A percentile compares a stretch with the other conserved stretches of the same genome.
Conservation (phyloP, 768 basidiomycete genomes). For the Baorangia bicolor region DNA sequence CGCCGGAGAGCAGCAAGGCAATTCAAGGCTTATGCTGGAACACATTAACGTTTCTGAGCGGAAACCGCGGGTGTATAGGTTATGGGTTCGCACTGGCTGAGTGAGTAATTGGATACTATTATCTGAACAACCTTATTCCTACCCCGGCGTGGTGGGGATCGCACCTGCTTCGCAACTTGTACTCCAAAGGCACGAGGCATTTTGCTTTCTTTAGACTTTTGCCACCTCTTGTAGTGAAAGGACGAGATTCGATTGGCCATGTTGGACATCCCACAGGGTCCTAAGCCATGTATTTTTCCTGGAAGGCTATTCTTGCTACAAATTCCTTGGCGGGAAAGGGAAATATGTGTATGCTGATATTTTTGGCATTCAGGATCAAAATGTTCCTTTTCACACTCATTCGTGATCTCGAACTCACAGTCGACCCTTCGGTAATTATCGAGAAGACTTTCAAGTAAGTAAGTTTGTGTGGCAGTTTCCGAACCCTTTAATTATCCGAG, state of each 20-base stretch:
- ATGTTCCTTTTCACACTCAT: slow-evolving; percentile 58
- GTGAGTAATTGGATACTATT: slow-evolving; percentile 38
- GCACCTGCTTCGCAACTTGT: slow-evolving; percentile 2
- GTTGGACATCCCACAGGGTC: background rate
- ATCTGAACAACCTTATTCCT: slow-evolving; percentile 7
- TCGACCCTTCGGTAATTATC: slow-evolving; percentile 51
- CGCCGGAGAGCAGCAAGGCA: slow-evolving; percentile 35
- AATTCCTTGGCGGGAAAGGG: background rate
- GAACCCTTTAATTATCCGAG: slow-evolving; percentile 24
- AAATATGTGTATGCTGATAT: slow-evolving; percentile 13
- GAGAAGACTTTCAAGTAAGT: slow-evolving; percentile 65
- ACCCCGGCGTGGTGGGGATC: slow-evolving; percentile 9
- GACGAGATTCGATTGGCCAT: slow-evolving; percentile 4
- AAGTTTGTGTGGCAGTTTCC: slow-evolving; percentile 16
- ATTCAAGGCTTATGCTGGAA: slow-evolving; percentile 55
- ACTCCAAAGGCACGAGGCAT: slow-evolving; percentile 9
- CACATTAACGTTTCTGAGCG: slow-evolving; percentile 56
- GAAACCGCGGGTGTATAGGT: slow-evolving; percentile 60
- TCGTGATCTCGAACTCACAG: slow-evolving; percentile 54
- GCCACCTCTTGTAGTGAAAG: slow-evolving; percentile 7
- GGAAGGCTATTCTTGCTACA: background rate
- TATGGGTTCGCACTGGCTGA: slow-evolving; percentile 60
- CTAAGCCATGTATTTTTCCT: slow-evolving; percentile 1
- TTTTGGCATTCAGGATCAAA: slow-evolving; percentile 50
- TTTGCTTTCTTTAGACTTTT: slow-evolving; percentile 25